A percentile compares a stretch with the other conserved stretches of the same genome.
phyloP scores from a whole-genome alignment of 257 asterid species.

The Linderniella brevidens region DNA sequence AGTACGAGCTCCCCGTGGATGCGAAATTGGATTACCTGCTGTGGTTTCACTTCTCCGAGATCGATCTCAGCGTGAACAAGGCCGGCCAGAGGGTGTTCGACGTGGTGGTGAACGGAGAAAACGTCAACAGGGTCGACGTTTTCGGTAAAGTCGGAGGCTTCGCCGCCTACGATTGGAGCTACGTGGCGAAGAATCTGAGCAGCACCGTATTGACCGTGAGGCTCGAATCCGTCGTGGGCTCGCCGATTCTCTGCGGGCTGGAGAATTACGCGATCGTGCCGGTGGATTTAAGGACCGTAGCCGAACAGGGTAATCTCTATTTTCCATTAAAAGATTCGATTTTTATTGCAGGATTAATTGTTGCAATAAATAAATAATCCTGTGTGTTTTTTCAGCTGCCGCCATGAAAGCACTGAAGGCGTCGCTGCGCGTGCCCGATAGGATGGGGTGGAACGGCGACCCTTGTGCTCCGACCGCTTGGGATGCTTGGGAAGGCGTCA shows the following conservation, averaged over 20 bases:
- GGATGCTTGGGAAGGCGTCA: constrained; percentile 99
- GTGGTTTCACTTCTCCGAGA: constrained; percentile 88
- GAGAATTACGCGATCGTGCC: constrained; percentile 95
- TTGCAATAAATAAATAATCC: too few species aligned
- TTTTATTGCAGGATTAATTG: neutral
- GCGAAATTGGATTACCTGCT: constrained; percentile 82
- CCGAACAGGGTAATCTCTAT: constrained; percentile 45
- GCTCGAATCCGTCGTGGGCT: constrained; percentile 53
- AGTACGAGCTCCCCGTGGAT: constrained; percentile 51
- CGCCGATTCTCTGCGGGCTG: constrained; percentile 74
- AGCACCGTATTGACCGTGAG: constrained; percentile 40
- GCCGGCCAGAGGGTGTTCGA: constrained; percentile 87
- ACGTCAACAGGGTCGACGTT: constrained; percentile 63
- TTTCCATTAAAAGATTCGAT: neutral
- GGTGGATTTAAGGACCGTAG: constrained; percentile 52
- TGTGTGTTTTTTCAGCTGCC: constrained; percentile 28
- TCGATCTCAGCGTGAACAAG: constrained; percentile 59
- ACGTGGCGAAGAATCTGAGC: constrained; percentile 72
- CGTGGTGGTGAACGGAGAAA: constrained; percentile 54
- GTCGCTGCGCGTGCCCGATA: constrained; percentile 77
- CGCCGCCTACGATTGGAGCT: constrained; percentile 62
- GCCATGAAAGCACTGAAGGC: constrained; percentile 86
- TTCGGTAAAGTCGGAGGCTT: constrained; percentile 64
- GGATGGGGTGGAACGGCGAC: constrained; percentile 99
- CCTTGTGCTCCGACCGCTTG: constrained; percentile 95